Evolutionary conservation across 2,329 filamentous ascomycete genomes (phyloP).

Genomic region (Arthroderma sp.): DNA sequence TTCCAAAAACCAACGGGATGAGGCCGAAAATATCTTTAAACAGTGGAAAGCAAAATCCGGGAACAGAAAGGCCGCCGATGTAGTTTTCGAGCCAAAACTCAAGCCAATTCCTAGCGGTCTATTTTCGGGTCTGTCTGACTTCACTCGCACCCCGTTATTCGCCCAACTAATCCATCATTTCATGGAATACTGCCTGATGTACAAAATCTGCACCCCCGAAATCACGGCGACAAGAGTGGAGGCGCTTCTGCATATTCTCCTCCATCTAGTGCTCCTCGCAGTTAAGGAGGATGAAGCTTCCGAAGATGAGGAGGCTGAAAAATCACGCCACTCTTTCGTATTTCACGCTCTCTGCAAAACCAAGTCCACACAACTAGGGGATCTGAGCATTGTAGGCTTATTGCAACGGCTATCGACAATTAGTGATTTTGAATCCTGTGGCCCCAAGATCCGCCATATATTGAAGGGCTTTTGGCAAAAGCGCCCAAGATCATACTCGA

Average conservation of each 20-base stretch:
- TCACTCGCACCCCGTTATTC: slow-evolving; percentile 76
- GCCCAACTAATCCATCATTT: slow-evolving; percentile 82
- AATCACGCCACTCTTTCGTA: slow-evolving; percentile 51
- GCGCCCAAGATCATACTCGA: slow-evolving; percentile 58
- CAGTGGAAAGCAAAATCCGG: slow-evolving; percentile 78
- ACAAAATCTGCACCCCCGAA: slow-evolving; percentile 53
- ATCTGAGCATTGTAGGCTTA: slow-evolving; percentile 39
- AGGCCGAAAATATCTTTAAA: slow-evolving; percentile 80
- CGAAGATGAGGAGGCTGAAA: slow-evolving; percentile 37
- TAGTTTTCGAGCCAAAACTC: slow-evolving; percentile 83
- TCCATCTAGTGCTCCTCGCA: slow-evolving; percentile 77
- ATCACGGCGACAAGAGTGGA: slow-evolving; percentile 76
- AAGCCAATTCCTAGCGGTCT: slow-evolving; percentile 61
- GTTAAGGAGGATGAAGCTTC: slow-evolving; percentile 64
- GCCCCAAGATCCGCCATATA: slow-evolving; percentile 71
- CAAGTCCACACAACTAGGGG: slow-evolving; percentile 33
- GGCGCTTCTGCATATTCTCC: slow-evolving; percentile 77
- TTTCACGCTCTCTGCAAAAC: slow-evolving; percentile 53
- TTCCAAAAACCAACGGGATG: slow-evolving; percentile 91
- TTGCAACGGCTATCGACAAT: slow-evolving; percentile 45
- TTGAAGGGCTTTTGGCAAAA: slow-evolving; percentile 76
- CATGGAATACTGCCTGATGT: slow-evolving; percentile 64
- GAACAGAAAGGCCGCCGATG: slow-evolving; percentile 64
- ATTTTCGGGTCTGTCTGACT: slow-evolving; percentile 62
- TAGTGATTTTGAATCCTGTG: slow-evolving; percentile 67